Evolutionary conservation across 2,329 filamentous ascomycete genomes (phyloP), one percentile per base, ranked within the genome.

Genomic region (Epichloe uncinata): DNA sequence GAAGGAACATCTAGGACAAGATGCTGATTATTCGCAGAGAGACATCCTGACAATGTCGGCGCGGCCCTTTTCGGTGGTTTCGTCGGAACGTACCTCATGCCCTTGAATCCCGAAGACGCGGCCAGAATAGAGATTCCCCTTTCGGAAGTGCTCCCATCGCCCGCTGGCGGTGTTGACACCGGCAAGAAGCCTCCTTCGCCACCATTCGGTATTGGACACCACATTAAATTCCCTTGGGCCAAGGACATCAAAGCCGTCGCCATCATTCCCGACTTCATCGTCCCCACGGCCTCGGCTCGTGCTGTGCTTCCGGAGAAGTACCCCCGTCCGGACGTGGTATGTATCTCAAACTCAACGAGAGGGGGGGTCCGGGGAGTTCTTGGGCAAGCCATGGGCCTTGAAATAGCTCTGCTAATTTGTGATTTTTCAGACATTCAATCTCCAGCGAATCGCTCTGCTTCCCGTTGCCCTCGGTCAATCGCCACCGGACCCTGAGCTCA

Each of bases 51-150:
- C 69, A 95, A 95, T 63, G 88, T 98, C 47, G 93, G 90, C 51
- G 93, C 93, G 13, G 90, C 93, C 7, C 79, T 97, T 36, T 97
- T 94, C 61, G 93, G 93, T 57, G 93, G 93, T 34, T 97, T 98
- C 58, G 89, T 98, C 26, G 93, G 93, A 53, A 96, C 91, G 16
- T 97, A 97, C 64, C 78, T 97, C 53, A 95, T 94, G 70, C 91
- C 95, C 53, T 76, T 97, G 56, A 82, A 86, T 57, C 86, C 89
- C 3, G 87, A 89, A 66, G 91, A 97, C 61, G 84, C 89, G 53
- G 87, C 88, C 54, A 80, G 93, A 54, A 89, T 85, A 57, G 93
- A 97, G 69, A 95, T 98, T 51, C 93, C 93, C 4, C 78, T 96
- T 34, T 90, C 86, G 57, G 93, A 98, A 69, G 93, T 97, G 36